Base-by-base conservation (phyloP, 1,284 basidiomycete species). In the Thelephora terrestris region DNA sequence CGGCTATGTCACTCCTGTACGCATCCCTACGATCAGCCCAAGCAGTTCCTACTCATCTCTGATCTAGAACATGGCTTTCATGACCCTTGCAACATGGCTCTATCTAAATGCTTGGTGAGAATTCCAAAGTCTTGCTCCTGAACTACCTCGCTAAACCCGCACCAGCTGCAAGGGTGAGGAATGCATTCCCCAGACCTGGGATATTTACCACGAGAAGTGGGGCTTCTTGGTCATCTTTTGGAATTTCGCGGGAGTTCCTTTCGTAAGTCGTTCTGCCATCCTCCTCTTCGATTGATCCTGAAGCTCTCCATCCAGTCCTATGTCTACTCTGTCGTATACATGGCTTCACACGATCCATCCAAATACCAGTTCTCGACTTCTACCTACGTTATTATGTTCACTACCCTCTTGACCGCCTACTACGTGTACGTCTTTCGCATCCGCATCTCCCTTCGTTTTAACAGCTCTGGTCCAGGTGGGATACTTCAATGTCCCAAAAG, bases 151-250 rank as follows among this genome's bases (percentile, higher is more conserved):
- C 16, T 29, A 18, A 46, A 6, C n/a, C 6, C 17, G 34, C 14
- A 45, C 17, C 48, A 69, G 66, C 57, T 86, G 78, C 54, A 94
- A 94, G 65, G 91, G 85, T 48, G 91, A 94, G 62, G 93, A 99
- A 63, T 95, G 93, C 66, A 99, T 99, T 55, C 96, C 96, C 17
- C 94, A 98, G 65, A 99, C 95, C 9, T 98, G 95, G 95, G 93
- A 97, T 62, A 96, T 97, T 91, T 94, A 84, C 71, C 89, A 94
- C 61, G 93, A 97, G 64, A 97, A 97, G 76, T 85, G 86, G 80
- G 91, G 91, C 42, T 94, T 91, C 73, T 85, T 95, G 78, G 83
- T 94, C 56, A 94, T 93, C 63, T 95, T 95, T 73, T 95, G 91
- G 91, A 99, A 99, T 70, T 87, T 98, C 65, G 91, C 95, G 21